Base-by-base conservation (phyloP, 257 asterid species). In the Solanum arcanum region DNA sequence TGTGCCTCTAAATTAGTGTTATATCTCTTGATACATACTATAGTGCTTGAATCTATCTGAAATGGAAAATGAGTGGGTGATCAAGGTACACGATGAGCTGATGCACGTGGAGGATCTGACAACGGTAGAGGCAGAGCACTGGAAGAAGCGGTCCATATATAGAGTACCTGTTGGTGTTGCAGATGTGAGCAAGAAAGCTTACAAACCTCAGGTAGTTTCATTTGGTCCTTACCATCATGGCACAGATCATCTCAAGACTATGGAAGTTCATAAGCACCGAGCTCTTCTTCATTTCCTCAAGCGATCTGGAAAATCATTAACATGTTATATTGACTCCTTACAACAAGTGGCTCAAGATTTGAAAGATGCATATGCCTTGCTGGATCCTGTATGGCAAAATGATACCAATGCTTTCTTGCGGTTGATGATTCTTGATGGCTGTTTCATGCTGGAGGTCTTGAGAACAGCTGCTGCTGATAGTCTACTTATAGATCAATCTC, bases 261-360 rank as follows among this genome's bases (percentile, higher is more conserved):
- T 93, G 96, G 96, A 93, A 84, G 88, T 62, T 52, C 95, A 93
- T 90, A 93, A 93, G 87, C 89, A 62, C 27, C 90, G 95, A 21
- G 96, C 92, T 35, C 88, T 94, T 35, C 87, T 87, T 1, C 95
- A 68, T 12, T 92, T 90, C 90, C 89, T 90, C 46, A 72, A 83
- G 47, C 52, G 94, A 60, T 80, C 92, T 2, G 72, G 86, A 4
- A 90, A 87, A 85, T 82, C 91, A 5, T 86, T 87, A 42, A 25
- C 78, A 3, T 11, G 20, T 88, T 90, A 84, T 70, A n/a, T 90
- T 33, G 68, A 87, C 0, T 83, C 84, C 42, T n/a, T 92, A 49
- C 10, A 12, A 1, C 88, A 87, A 14, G 81, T 81, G 3, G 90
- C 73, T 42, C 64, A 80, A 14, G 93, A 92, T 7, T 86, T 93